Base-by-base conservation (phyloP, 495 filamentous ascomycete species). In the Aspergillus nanangensis region DNA sequence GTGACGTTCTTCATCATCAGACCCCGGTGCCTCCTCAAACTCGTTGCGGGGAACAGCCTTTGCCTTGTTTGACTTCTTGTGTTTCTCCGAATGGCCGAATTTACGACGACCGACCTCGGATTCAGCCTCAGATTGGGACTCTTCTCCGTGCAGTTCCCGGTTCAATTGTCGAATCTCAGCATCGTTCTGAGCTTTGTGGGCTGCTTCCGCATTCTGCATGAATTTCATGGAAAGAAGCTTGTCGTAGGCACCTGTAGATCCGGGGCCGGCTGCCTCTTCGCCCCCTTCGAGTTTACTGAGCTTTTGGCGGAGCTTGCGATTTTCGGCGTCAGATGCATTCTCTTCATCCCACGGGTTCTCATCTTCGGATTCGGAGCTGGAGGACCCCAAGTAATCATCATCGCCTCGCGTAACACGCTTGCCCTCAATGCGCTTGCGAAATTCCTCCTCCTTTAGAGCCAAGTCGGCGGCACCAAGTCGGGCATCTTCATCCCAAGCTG, bases 201-300 rank as follows among this genome's bases (percentile, higher is more conserved):
- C 71, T 9, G 82, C 86, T 50, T 96, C 90, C 10, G 89, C 90
- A 33, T 82, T 88, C 51, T 83, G 80, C 93, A 98, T 98, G 58
- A 97, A 98, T 54, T 86, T 84, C 86, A 95, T 86, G 21, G 75
- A 74, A 53, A 80, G 73, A 8, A 95, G 69, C 45, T 74, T 77
- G 15, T 76, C 69, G 51, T 72, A 62, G 14, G 60, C 64, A 4
- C 67, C 71, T 36, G 72, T 70, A 17, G 48, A 41, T 0, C 62
- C 61, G 11, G 60, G 61, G 4, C 66, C 66, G 8, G 34, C n/a
- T n/a, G n/a, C 50, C 3, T 60, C 64, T 11, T 61, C 56, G 3
- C 66, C 75, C 2, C 65, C 67, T 33, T 83, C 70, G 5, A 92
- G 67, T 37, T 83, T 70, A 14, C 66, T 61, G 18, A 92, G 66